Base-by-base conservation (phyloP, 2,329 filamentous ascomycete species). In the Hypoxylon sp. region DNA sequence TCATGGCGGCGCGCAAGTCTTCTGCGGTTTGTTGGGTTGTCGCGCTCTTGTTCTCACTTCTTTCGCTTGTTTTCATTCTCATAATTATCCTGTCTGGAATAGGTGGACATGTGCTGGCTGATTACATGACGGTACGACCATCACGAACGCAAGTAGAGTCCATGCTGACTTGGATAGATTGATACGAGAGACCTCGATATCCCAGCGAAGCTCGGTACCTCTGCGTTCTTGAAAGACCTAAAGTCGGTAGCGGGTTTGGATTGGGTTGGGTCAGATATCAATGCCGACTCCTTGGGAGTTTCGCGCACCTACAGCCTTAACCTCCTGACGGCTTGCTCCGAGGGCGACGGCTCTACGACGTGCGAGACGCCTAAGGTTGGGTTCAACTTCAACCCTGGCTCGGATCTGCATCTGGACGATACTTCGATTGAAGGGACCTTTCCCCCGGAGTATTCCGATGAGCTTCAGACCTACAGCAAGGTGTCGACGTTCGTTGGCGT, bases 41-140 rank as follows among this genome's bases (percentile, higher is more conserved):
- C 8, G 65, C 71, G 0, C 56, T 75, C 12, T 8, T 74, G 2
- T 57, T 73, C 18, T 72, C 72, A 26, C 54, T 75, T 11, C 16
- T 74, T 30, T 70, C 73, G 0, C 67, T 73, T 20, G 22, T 73
- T 44, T 70, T 76, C 11, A 67, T 70, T 0, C 64, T 77, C 24
- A 46, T 77, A 22, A 66, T 75, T n/a, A 52, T 78, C 9, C 59
- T 76, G 7, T 74, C 76, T n/a, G 76, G 76, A 12, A 62, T 72
- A 1, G 70, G 71, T 2, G 68, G 64, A 12, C 65, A 66, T 38
- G 64, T 69, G 9, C 58, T 74, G n/a, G 69, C 78, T 40, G 74
- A 75, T 44, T 79, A 76, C 65, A 56, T 81, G 32, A 78, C 74
- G 70, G 78, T 77, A 69, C 42, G 67, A 7, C 46, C 11, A n/a